These are phyloP conservation scores for Corymbia citriodora DNA, from an alignment of 441 rosid species.

Conservation along the genomic window DNA sequence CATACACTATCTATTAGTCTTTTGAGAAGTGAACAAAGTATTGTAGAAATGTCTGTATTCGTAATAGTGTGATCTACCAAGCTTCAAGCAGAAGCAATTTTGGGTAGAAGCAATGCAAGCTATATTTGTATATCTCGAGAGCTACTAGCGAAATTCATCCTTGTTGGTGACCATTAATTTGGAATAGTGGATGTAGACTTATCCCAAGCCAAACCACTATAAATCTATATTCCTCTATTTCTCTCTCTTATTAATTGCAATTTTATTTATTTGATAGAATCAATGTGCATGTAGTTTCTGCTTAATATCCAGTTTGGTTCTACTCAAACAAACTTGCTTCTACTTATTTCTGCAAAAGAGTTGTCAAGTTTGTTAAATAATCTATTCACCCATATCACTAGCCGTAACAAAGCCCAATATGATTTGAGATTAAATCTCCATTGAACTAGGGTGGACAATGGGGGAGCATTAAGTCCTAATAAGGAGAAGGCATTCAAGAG, in stretches of 20 bases:
- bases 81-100: too few species aligned
- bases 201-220: not conserved
- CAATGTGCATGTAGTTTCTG: not conserved
- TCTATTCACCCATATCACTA: not conserved
- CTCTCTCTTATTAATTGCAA: not conserved
- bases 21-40: not conserved
- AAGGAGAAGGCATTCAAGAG: not conserved
- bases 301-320: not conserved
- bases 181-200: not conserved
- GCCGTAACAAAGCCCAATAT: not conserved
- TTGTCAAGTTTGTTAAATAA: not conserved
- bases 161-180: not conserved
- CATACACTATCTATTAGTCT: not conserved
- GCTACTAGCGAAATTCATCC: not conserved
- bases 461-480: not conserved
- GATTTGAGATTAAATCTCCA: not conserved
- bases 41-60: not conserved
- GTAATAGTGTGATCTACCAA: too few species aligned
- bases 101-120: too few species aligned
- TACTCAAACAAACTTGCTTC: not conserved
- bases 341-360: not conserved
- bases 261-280: not conserved
- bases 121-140: not conserved
- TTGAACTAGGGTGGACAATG: not conserved
- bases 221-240: not conserved